Evolutionary conservation across 2,329 filamentous ascomycete genomes (phyloP).

Genomic region (Aspergillus terreus): DNA sequence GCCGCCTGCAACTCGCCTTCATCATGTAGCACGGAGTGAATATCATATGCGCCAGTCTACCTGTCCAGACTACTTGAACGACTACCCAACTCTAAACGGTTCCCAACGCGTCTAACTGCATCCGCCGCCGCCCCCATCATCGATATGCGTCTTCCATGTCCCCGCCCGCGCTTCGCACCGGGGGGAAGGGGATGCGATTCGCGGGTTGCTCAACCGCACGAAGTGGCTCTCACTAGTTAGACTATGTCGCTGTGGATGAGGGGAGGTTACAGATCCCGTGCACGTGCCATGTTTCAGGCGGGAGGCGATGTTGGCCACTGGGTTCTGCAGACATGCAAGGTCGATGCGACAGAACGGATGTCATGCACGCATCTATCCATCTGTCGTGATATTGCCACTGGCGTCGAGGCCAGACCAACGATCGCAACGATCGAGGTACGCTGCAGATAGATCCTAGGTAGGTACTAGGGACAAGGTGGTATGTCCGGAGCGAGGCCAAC

Average conservation of each 20-base stretch:
- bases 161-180: neutral
- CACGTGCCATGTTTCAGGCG: neutral
- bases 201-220: neutral
- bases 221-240: neutral
- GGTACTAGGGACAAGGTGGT: neutral
- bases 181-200: neutral
- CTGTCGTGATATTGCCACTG: neutral
- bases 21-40: neutral
- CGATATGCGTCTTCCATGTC: neutral
- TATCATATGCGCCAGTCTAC: neutral
- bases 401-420: neutral
- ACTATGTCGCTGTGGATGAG: neutral
- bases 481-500: neutral
- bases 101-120: no score
- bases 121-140: neutral
- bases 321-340: neutral
- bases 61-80: neutral
- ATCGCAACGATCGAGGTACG: no score
- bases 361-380: neutral
- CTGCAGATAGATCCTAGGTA: no score
- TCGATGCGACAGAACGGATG: neutral
- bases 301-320: neutral
- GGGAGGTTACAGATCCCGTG: neutral
- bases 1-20: neutral
- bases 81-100: no score